Evolutionary conservation across 306 rosid species (phyloP).

Genomic region (Hippophae tibetana): DNA sequence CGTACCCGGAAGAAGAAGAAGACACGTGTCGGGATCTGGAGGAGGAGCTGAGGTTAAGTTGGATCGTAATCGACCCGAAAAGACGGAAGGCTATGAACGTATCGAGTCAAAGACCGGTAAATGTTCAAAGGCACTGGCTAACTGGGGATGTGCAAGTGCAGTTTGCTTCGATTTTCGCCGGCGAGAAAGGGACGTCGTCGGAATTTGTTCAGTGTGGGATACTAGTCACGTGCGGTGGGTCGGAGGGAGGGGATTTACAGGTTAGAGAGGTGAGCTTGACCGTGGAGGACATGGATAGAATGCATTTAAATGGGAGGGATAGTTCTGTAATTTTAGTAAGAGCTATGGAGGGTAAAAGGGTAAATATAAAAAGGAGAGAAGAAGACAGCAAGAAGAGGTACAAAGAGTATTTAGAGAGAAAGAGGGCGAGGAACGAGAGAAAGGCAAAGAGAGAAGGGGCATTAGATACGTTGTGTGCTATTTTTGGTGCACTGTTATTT

Average conservation of each 20-base stretch:
- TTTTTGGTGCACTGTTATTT: slow-evolving; percentile 30
- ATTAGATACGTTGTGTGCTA: slow-evolving; percentile 48
- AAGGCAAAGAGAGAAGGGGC: slow-evolving; percentile 45
- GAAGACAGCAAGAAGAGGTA: slow-evolving; percentile 26
- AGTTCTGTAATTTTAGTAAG: slow-evolving; percentile 51
- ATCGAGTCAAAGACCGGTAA: slow-evolving; percentile 48
- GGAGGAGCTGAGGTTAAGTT: slow-evolving; percentile 41
- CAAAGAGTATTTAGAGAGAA: slow-evolving; percentile 32
- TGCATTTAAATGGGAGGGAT: slow-evolving; percentile 47
- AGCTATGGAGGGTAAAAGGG: slow-evolving; percentile 43
- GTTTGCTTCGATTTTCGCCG: slow-evolving; percentile 37
- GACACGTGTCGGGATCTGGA: slow-evolving; percentile 23
- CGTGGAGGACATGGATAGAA: slow-evolving; percentile 77
- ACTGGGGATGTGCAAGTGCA: slow-evolving; percentile 56
- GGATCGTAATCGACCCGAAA: slow-evolving; percentile 52
- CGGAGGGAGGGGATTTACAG: slow-evolving; percentile 35
- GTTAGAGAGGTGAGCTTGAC: slow-evolving; percentile 57
- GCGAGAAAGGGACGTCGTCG: slow-evolving; percentile 40
- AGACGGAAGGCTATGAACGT: slow-evolving; percentile 50
- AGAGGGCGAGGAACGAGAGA: slow-evolving; percentile 41
- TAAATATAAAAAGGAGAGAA: slow-evolving; percentile 3
- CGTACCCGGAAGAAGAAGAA: slow-evolving; percentile 13
- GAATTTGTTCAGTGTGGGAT: slow-evolving; percentile 42
- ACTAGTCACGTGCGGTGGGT: slow-evolving; percentile 35
- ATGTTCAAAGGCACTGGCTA: slow-evolving; percentile 58